These are phyloP conservation scores for Penicillium desertorum DNA, from an alignment of 495 filamentous ascomycete species.

Conservation along the genomic window DNA sequence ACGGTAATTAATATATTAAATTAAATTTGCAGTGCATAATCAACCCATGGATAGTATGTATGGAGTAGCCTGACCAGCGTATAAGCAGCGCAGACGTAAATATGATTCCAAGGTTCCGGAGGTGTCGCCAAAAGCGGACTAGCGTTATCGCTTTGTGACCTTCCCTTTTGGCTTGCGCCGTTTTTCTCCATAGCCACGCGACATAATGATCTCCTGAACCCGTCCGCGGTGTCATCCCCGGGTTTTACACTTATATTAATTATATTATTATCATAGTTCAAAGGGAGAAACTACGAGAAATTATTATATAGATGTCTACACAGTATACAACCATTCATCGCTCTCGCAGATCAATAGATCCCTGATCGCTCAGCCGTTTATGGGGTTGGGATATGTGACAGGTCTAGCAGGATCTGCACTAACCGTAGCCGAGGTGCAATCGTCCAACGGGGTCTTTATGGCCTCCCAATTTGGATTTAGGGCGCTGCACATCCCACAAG, in stretches of 20 bases:
- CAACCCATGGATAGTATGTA: constrained; percentile 1
- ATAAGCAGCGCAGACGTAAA: not conserved
- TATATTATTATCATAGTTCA: not conserved
- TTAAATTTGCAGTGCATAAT: not conserved
- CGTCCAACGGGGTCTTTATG: constrained; percentile 28
- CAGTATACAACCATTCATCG: not conserved
- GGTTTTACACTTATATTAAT: not conserved
- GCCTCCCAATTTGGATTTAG: constrained; percentile 27
- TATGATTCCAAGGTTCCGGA: constrained; percentile 11
- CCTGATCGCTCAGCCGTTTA: constrained; percentile 33
- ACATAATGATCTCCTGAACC: constrained; percentile 16
- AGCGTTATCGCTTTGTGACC: constrained; percentile 5
- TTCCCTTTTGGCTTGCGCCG: constrained; percentile 14
- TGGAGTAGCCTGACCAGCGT: not conserved
- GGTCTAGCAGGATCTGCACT: constrained; percentile 40
- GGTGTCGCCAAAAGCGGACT: constrained; percentile 5
- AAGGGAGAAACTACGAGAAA: not conserved
- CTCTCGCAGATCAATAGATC: constrained; percentile 20
- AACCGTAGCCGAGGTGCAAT: constrained; percentile 28
- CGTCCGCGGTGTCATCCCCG: constrained; percentile 8
- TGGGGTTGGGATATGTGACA: constrained; percentile 32
- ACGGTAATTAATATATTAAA: constrained; percentile 2
- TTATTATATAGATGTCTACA: not conserved
- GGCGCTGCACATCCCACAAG: constrained; percentile 11
- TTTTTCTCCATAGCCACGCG: constrained; percentile 17